A percentile compares a stretch with the other conserved stretches of the same genome.
phyloP scores from a whole-genome alignment of 176 grass and related monocot species.

The Oryza officinalis region DNA sequence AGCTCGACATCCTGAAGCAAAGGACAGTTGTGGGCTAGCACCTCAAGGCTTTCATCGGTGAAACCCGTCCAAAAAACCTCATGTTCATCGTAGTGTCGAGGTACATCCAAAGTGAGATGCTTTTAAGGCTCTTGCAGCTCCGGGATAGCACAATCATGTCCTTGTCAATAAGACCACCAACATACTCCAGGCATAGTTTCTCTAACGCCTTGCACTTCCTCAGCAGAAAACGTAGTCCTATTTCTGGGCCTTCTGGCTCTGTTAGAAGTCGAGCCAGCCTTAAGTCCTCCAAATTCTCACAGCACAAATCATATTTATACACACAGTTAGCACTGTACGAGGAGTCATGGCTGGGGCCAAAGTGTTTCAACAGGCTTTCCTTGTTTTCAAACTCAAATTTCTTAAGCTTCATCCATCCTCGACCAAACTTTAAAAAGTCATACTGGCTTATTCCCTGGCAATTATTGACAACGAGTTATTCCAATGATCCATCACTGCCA shows the following conservation, averaged over 20 bases:
- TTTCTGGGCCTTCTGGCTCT: too few species aligned
- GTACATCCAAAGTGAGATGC: slow-evolving; percentile 46
- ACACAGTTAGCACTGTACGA: neutral
- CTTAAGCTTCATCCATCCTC: slow-evolving; percentile 29
- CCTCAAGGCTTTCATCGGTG: slow-evolving; percentile 47
- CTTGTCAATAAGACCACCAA: slow-evolving; percentile 35
- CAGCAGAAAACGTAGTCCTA: neutral
- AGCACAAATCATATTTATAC: slow-evolving; percentile 17
- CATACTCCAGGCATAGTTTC: slow-evolving; percentile 44
- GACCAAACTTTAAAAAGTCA: slow-evolving; percentile 36
- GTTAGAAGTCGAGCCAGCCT: slow-evolving; percentile 33
- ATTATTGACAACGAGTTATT: slow-evolving; percentile 38
- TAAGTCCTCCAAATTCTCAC: slow-evolving; percentile 45
- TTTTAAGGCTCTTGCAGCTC: slow-evolving; percentile 45
- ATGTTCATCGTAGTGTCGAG: neutral
- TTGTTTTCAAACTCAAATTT: slow-evolving; percentile 46
- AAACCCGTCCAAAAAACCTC: slow-evolving; percentile 6
- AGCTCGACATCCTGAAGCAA: slow-evolving; percentile 55
- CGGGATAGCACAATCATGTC: slow-evolving; percentile 52
- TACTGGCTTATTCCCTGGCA: slow-evolving; percentile 37
- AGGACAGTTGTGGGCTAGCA: slow-evolving; percentile 29
- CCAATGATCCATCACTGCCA: slow-evolving; percentile 40
- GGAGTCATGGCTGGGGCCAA: neutral
- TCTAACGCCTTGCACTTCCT: slow-evolving; percentile 40
- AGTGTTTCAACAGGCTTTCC: neutral